These are phyloP conservation scores for Psilocybe tampanensis DNA, from an alignment of 768 basidiomycete genomes.

Conservation along the genomic window DNA sequence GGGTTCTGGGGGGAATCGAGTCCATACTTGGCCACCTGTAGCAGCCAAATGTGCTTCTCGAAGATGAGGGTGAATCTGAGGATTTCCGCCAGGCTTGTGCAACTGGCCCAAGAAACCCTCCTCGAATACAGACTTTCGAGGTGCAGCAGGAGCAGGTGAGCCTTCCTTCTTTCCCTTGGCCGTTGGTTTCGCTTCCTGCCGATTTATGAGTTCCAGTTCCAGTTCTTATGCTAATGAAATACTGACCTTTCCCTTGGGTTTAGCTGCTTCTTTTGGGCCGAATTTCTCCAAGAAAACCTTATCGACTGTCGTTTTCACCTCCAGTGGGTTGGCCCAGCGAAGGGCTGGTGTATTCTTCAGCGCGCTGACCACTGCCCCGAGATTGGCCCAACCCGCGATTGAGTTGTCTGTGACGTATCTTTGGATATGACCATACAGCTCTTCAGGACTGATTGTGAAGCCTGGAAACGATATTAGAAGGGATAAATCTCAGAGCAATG, in stretches of 20 bases:
- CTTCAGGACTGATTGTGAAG: conserved; percentile 70
- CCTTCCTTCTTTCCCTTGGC: conserved; percentile 27
- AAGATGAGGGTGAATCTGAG: conserved; percentile 77
- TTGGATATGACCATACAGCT: conserved; percentile 58
- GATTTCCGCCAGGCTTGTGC: conserved; percentile 93
- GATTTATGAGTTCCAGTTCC: not conserved
- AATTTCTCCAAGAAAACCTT: conserved; percentile 65
- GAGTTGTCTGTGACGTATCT: conserved; percentile 58
- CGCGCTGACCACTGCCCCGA: conserved; percentile 67
- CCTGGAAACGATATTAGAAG: conserved; percentile 45
- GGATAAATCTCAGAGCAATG: not conserved
- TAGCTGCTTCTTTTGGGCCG: conserved; percentile 69
- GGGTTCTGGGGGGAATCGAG: conserved; percentile 98
- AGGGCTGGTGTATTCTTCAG: conserved; percentile 64
- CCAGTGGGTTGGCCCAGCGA: conserved; percentile 84
- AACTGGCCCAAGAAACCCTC: conserved; percentile 93
- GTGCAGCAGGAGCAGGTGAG: conserved; percentile 35
- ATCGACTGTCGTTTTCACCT: conserved; percentile 83
- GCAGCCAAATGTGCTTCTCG: conserved; percentile 79
- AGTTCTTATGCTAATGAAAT: not conserved
- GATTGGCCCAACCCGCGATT: conserved; percentile 71
- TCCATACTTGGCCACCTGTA: conserved; percentile 86
- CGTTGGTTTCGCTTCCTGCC: conserved; percentile 47
- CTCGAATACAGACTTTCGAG: conserved; percentile 76
- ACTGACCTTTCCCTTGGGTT: conserved; percentile 67